Percentiles rank a stretch among this genome's conserved stretches.
These are phyloP conservation scores for Trichoderma brevicompactum DNA, from an alignment of 2,329 filamentous ascomycete species.

Conservation along the genomic window DNA sequence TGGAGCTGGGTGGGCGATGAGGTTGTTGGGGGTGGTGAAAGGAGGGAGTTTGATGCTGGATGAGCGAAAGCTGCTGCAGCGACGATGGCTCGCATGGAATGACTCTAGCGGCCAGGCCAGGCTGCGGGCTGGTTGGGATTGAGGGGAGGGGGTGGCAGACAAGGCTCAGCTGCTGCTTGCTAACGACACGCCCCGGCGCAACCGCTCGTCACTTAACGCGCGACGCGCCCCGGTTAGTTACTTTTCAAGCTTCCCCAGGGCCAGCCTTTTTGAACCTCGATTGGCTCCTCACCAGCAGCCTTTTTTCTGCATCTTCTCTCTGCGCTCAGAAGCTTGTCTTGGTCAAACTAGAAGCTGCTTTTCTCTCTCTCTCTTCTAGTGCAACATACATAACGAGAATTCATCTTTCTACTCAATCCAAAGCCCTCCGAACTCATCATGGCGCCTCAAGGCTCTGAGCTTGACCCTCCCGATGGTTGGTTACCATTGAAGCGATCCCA, in stretches of 20 bases:
- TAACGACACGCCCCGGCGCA: constrained; percentile 19
- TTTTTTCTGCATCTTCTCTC: constrained; percentile 16
- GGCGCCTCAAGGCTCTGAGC: constrained; percentile 45
- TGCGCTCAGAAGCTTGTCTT: background rate
- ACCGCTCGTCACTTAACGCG: constrained; percentile 44
- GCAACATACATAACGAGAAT: background rate
- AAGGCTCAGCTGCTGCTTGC: constrained; percentile 13
- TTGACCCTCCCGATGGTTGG: constrained; percentile 45
- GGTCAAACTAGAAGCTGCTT: background rate
- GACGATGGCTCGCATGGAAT: constrained; percentile 15
- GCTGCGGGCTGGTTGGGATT: background rate
- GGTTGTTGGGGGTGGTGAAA: constrained; percentile 1
- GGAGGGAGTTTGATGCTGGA: constrained; percentile 8
- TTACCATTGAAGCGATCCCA: background rate
- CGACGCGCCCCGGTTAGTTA: constrained; percentile 40
- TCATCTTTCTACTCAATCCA: background rate
- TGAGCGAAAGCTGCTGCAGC: background rate
- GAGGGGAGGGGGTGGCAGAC: constrained; percentile 22
- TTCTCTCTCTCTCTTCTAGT: background rate
- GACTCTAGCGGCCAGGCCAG: constrained; percentile 7
- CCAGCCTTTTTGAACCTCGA: background rate
- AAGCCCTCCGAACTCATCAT: constrained; percentile 34
- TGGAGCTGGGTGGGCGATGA: constrained; percentile 2
- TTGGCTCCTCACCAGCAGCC: background rate
- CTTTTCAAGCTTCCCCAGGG: constrained; percentile 39